Evolutionary conservation across 371 early-diverging fungal species (phyloP), one percentile per base, ranked within the genome.

Genomic region (Actinomortierella ambigua): DNA sequence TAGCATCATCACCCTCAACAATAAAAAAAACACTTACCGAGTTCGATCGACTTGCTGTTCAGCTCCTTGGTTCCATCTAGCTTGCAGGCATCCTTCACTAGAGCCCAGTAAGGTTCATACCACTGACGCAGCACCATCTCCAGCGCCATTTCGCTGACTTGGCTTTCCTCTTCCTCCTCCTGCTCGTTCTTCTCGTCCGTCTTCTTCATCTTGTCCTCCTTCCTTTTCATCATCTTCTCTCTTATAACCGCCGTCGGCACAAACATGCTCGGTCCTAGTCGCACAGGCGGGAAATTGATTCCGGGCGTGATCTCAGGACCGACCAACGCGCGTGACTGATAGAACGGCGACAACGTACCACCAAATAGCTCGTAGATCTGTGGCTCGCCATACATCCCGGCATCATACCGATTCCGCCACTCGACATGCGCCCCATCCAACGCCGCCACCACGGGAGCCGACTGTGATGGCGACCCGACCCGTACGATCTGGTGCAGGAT

Each of bases 101-200:
- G 50, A 11, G 39, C 23, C 75, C 75, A 73, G 55, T 67, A 73
- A 18, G 75, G 75, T 17, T 55, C 23, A 28, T 59, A 63, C 75
- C 68, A 67, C 13, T 57, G 40, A 15, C 44, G 14, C 39, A 63
- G 4, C 8, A 73, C 34, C 4, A 50, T 15, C 18, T 53, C 24
- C 15, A 63, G 47, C 6, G 53, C 63, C 18, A 40, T 51, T 1
- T 11, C 39, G 7, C 46, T 55, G n/a, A 73, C 50, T 27, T n/a
- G n/a, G n/a, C n/a, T n/a, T n/a, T n/a, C n/a, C n/a, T n/a, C n/a
- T n/a, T n/a, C n/a, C n/a, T n/a, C n/a, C n/a, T n/a, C n/a, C n/a
- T n/a, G n/a, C n/a, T n/a, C n/a, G n/a, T n/a, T n/a, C n/a, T n/a
- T n/a, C n/a, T n/a, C n/a, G n/a, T n/a, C n/a, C n/a, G n/a, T n/a